Evolutionary conservation across 2,329 filamentous ascomycete genomes (phyloP).

Genomic region (Thielaviopsis populi): DNA sequence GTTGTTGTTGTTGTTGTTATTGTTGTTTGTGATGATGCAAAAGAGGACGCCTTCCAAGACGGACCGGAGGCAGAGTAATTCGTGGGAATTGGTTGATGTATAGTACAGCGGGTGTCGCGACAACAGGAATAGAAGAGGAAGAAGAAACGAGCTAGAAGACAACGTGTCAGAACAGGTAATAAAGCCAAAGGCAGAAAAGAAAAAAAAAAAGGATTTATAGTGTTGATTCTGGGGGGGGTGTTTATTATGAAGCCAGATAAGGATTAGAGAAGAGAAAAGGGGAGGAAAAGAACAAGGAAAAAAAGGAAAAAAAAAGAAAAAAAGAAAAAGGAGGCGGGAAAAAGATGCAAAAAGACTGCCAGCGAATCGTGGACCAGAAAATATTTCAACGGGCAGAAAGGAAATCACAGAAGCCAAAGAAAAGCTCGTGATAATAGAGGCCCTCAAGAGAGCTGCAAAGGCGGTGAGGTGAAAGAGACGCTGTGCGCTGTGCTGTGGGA

Average conservation of each 20-base stretch:
- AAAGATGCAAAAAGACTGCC: too few relatives aligned
- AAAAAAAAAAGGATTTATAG: slow-evolving; percentile 12
- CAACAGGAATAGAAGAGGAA: background rate
- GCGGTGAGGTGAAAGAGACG: slow-evolving; percentile 20
- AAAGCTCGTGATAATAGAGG: slow-evolving; percentile 1
- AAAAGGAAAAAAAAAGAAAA: background rate
- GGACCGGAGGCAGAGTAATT: background rate
- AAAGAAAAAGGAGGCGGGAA: background rate
- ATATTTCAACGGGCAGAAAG: background rate
- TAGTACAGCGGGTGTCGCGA: background rate
- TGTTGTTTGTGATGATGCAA: background rate
- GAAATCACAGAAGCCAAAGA: background rate
- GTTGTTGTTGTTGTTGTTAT: slow-evolving; percentile 1
- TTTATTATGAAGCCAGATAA: slow-evolving; percentile 6
- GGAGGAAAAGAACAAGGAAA: slow-evolving; percentile 6
- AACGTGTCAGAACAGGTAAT: slow-evolving; percentile 6
- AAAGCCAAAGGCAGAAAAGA: background rate
- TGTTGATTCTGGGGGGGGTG: background rate
- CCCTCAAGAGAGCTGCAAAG: slow-evolving; percentile 20
- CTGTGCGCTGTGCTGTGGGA: too few relatives aligned
- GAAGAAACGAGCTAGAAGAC: slow-evolving; percentile 12
- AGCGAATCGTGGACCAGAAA: background rate
- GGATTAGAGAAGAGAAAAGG: slow-evolving; percentile 11
- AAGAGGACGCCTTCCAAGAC: background rate
- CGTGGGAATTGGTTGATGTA: background rate